A percentile compares a stretch with the other conserved stretches of the same genome.
Evolutionary conservation across 176 grass and related monocot genomes (phyloP).

Genomic region (Oryza brachyantha): DNA sequence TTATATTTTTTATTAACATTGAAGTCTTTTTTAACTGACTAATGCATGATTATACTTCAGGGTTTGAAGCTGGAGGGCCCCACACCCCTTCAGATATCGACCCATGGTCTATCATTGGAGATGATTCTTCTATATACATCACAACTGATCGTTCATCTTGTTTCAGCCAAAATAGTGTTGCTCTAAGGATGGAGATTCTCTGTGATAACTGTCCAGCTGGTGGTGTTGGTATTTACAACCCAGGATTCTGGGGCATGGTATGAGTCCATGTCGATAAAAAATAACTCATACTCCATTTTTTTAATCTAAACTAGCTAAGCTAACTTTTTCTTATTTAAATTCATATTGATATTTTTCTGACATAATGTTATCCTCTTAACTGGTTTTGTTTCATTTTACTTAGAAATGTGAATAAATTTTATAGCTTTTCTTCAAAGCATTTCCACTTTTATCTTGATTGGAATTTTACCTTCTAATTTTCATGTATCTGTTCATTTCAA

Average conservation of each 20-base stretch:
- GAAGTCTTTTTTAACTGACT: neutral
- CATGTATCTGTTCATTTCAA: no score
- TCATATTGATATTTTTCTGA: no score
- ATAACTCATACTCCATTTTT: neutral
- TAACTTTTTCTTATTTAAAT: no score
- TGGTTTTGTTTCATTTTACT: no score
- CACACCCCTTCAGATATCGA: conserved; percentile 77
- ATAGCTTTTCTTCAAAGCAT: no score
- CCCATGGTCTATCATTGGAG: conserved; percentile 71
- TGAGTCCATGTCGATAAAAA: neutral
- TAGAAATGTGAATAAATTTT: no score
- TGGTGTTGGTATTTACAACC: conserved; percentile 81
- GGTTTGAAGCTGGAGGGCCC: conserved; percentile 82
- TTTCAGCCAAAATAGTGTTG: conserved; percentile 61
- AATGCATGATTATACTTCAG: conserved; percentile 33
- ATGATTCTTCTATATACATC: conserved; percentile 48
- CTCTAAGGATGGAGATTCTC: conserved; percentile 62
- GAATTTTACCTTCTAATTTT: no score
- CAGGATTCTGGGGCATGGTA: conserved; percentile 96
- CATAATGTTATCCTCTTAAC: no score
- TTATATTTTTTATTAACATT: neutral
- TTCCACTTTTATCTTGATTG: no score
- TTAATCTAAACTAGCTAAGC: neutral
- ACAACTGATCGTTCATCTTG: conserved; percentile 55
- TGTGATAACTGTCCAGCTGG: conserved; percentile 57